Evolutionary conservation across 768 basidiomycete species (phyloP).

Genomic region (Lentinula aciculospora): DNA sequence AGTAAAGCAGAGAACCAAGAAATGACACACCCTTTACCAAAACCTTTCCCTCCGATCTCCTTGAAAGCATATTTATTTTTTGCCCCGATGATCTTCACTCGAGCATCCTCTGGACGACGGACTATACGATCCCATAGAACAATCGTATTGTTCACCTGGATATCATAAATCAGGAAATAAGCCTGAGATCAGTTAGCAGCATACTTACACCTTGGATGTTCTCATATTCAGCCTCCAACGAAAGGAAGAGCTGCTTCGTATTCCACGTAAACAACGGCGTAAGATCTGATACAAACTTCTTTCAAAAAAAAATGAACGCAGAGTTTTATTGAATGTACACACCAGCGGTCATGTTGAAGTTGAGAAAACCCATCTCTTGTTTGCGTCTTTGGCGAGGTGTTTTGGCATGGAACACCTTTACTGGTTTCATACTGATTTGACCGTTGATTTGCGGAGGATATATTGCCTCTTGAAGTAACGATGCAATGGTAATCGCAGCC

Average conservation of each 20-base stretch:
- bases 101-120: slow-evolving; percentile 66
- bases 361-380: slow-evolving; percentile 53
- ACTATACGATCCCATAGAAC: slow-evolving; percentile 93
- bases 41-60: slow-evolving; percentile 57
- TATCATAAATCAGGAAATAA: background rate
- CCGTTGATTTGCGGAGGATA: slow-evolving; percentile 45
- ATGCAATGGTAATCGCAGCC: slow-evolving; percentile 44
- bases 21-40: slow-evolving; percentile 52
- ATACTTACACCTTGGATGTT: slow-evolving; percentile 63
- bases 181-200: background rate
- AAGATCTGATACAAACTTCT: slow-evolving; percentile 52
- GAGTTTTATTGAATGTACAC: background rate
- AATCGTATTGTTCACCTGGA: slow-evolving; percentile 65
- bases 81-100: slow-evolving; percentile 54
- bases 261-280: slow-evolving; percentile 89
- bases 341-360: slow-evolving; percentile 57
- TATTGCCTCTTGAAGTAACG: slow-evolving; percentile 34
- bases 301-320: background rate
- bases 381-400: slow-evolving; percentile 33
- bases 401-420: slow-evolving; percentile 20
- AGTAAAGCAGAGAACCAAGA: background rate
- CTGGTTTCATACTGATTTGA: slow-evolving; percentile 13
- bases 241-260: slow-evolving; percentile 91
- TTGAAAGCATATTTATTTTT: slow-evolving; percentile 85
- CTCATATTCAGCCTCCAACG: slow-evolving; percentile 79